Conservation (phyloP, 1,284 basidiomycete species). For the Agroathelia rolfsii region DNA sequence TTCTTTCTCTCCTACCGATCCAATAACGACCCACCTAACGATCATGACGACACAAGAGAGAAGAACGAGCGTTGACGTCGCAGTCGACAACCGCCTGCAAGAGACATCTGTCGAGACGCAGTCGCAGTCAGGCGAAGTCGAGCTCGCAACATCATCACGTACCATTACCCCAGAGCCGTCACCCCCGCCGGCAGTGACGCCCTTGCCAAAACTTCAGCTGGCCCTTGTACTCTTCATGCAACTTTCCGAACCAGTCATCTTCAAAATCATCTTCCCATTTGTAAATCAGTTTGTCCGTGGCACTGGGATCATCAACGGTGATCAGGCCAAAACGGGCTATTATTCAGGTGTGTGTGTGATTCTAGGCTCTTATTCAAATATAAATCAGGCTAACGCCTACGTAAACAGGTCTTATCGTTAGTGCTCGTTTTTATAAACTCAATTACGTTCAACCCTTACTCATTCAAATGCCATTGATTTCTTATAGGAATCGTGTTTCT, state of each 20-base stretch:
- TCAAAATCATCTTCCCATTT: conserved; percentile 42
- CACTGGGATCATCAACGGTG: conserved; percentile 35
- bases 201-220: conserved; percentile 32
- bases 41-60: no score
- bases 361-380: conserved; percentile 12
- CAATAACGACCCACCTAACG: no score
- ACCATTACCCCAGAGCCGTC: no score
- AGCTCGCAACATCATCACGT: no score
- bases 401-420: conserved; percentile 23
- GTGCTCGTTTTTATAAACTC: conserved; percentile 9
- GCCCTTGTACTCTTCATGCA: conserved; percentile 30
- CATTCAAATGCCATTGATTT: conserved; percentile 9
- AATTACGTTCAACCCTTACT: no score
- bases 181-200: no score
- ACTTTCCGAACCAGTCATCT: conserved; percentile 37
- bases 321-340: conserved; percentile 38
- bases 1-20: no score
- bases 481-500: conserved; percentile 36
- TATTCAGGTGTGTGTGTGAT: conserved; percentile 38
- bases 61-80: no score
- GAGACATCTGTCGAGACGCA: no score
- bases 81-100: no score
- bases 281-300: conserved; percentile 37
- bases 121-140: no score
- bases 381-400: conserved; percentile 1